These are phyloP conservation scores for Perkinsus olseni DNA, from an alignment of 169 alveolate species.

Conservation along the genomic window DNA sequence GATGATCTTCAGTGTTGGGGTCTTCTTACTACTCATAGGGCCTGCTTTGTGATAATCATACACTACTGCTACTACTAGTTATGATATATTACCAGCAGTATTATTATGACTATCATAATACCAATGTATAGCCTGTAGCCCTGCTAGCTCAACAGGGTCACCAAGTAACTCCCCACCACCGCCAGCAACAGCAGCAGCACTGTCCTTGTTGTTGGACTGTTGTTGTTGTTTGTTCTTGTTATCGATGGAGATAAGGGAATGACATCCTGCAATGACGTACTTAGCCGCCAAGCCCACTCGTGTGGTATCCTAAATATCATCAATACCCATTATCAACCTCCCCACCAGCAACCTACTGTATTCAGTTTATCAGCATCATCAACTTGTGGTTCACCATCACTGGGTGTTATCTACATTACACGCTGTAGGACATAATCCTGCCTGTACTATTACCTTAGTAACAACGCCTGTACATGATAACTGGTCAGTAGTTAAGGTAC, in stretches of 20 bases:
- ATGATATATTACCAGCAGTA: background rate
- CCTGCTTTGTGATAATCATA: background rate
- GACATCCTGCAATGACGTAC: slow-evolving; percentile 59
- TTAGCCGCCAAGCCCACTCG: slow-evolving; percentile 12
- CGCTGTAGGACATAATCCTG: too few relatives aligned
- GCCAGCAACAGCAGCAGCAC: background rate
- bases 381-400: background rate
- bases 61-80: background rate
- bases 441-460: background rate
- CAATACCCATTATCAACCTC: background rate
- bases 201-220: too few relatives aligned
- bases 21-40: background rate
- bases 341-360: background rate
- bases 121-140: slow-evolving; percentile 30
- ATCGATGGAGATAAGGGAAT: slow-evolving; percentile 48
- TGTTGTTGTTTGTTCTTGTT: too few relatives aligned
- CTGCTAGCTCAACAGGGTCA: slow-evolving; percentile 64
- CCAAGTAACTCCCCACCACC: slow-evolving; percentile 37
- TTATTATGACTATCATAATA: background rate
- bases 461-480: background rate
- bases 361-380: background rate
- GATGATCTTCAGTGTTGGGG: background rate
- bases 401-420: background rate
- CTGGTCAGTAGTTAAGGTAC: slow-evolving; percentile 65
- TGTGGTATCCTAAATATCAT: background rate